Evolutionary conservation across 1,139 yeast species (phyloP), one percentile per base, ranked within the genome.

Genomic region (Pichia sp.): DNA sequence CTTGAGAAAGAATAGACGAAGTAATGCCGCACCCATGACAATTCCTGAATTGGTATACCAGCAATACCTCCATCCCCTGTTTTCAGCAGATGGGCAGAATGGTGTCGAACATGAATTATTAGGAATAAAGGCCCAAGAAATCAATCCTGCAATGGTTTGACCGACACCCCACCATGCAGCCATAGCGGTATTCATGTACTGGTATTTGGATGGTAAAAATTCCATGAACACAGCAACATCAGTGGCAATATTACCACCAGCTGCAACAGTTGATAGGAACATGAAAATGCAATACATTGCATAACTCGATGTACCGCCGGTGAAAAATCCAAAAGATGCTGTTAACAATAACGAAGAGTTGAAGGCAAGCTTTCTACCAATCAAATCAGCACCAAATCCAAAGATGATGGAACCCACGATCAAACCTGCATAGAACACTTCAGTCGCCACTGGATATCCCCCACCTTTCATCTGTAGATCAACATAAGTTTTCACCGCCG

Each of bases 91-190:
- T 16, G 70, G 63, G 55, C 82, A 74, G 41, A 60, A 35, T 6
- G 55, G 56, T n/a, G 51, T 47, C 0, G 53, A 52, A 56, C 82
- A 75, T 12, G 72, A 63, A 42, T 61, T 59, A 39, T 65, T 65
- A 22, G 75, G 69, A 38, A 75, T 57, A 37, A 74, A 68, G 0
- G 75, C 77, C 75, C 77, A 75, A 6, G 77, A 70, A 28, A 73
- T 50, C n/a, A 72, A 59, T 19, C 63, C 63, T 8, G 77, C 71
- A 32, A 75, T 58, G 0, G 77, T 68, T 54, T 74, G 80, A 28
- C 82, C 82, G 35, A 76, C 54, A 39, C 78, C 79, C 81, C 82
- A 76, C 62, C 72, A 75, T 21, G 64, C 59, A 7, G 82, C 80
- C 62, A 75, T 64, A 25, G 72, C 59, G 0, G 80, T 73, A 36